Conservation (phyloP, 177 flowering plant genomes). For the Vitis hybrid region DNA sequence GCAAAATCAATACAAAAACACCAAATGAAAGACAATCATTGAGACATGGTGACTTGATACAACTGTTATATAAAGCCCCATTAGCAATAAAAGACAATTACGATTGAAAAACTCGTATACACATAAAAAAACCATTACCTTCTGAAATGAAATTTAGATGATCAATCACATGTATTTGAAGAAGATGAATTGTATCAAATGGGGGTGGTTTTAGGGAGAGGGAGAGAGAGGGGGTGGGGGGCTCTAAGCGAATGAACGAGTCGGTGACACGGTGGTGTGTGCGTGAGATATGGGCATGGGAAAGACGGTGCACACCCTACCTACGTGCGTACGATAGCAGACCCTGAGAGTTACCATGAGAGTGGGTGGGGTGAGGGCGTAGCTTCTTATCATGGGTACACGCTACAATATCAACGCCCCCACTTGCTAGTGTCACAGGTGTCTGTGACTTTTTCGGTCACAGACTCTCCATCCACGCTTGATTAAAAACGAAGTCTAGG, state of each 20-base stretch:
- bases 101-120: neutral
- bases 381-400: constrained; percentile 1
- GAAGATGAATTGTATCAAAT: neutral
- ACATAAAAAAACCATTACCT: neutral
- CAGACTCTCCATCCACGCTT: neutral
- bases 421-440: neutral
- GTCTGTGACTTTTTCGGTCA: neutral
- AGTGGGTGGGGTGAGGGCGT: neutral
- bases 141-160: constrained; percentile 1
- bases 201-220: neutral
- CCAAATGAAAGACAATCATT: neutral
- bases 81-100: neutral
- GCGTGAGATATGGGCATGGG: constrained; percentile 1
- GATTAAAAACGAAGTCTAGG: neutral
- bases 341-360: neutral
- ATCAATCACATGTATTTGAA: neutral
- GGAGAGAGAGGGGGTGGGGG: neutral
- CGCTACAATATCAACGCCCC: neutral
- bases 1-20: neutral
- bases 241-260: constrained; percentile 8
- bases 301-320: constrained; percentile 6
- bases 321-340: constrained; percentile 8
- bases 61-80: neutral
- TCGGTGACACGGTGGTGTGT: constrained; percentile 16
- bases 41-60: neutral